Percentiles rank a stretch among this genome's conserved stretches.
Evolutionary conservation across 345 rosid genomes (phyloP).

Genomic region (Hibiscus syriacus): DNA sequence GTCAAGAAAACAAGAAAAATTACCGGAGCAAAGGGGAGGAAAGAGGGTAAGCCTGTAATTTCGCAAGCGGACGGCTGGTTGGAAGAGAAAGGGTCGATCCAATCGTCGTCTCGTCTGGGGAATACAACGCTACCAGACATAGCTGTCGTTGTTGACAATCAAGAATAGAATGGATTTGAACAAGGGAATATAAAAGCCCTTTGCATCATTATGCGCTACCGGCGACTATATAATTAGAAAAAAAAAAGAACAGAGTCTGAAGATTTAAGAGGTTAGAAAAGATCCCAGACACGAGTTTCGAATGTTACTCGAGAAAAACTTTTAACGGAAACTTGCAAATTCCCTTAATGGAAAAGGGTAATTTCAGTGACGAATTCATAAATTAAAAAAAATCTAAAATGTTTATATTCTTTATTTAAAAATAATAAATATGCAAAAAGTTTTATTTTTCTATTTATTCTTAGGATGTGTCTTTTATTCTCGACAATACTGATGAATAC

Average conservation of each 20-base stretch:
- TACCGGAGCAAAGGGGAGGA: neutral
- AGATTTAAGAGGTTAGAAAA: neutral
- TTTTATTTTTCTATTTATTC: no score
- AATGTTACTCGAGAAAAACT: neutral
- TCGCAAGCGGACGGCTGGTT: neutral
- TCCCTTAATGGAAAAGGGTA: neutral
- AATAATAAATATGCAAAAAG: no score
- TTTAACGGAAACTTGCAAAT: neutral
- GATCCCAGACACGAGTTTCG: neutral
- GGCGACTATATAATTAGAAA: neutral
- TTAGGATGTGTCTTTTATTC: no score
- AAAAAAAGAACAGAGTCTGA: neutral
- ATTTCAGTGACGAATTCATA: no score
- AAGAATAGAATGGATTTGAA: neutral
- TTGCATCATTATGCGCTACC: slow-evolving; percentile 1
- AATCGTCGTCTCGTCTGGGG: slow-evolving; percentile 3
- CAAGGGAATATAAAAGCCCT: neutral
- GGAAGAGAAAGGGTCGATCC: slow-evolving; percentile 1
- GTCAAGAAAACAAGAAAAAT: neutral
- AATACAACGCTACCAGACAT: neutral
- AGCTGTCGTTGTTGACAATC: neutral
- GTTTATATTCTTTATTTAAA: no score
- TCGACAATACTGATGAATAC: no score
- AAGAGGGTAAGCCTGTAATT: slow-evolving; percentile 12
- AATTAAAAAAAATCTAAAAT: no score